Evolutionary conservation across 768 basidiomycete genomes (phyloP).

Genomic region (Boletellus sp.): DNA sequence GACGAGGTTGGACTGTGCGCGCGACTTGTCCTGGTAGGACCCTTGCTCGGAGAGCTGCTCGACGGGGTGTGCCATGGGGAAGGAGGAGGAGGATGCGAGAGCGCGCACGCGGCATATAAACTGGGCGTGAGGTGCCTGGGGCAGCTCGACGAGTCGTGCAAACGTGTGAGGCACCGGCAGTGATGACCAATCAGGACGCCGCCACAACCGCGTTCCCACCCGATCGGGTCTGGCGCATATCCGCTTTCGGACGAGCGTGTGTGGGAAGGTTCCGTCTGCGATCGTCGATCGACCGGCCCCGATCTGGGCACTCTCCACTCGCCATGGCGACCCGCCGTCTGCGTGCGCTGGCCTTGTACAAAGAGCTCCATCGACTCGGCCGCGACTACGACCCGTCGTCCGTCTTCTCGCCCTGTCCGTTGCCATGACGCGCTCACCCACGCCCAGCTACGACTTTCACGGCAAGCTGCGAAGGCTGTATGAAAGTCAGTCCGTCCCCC

Average conservation of each 20-base stretch:
- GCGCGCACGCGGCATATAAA: no score
- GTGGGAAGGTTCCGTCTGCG: no score
- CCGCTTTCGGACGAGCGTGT: no score
- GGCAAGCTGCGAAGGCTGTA: conserved; percentile 66
- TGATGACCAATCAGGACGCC: no score
- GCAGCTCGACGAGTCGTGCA: no score
- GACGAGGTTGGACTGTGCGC: conserved; percentile 25
- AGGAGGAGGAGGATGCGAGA: not conserved
- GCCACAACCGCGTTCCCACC: no score
- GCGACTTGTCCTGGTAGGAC: conserved; percentile 28
- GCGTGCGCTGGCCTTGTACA: conserved; percentile 72
- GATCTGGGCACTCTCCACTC: not conserved
- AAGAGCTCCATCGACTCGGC: conserved; percentile 76
- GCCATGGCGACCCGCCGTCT: conserved; percentile 50
- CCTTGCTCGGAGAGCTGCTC: conserved; percentile 29
- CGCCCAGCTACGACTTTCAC: conserved; percentile 70
- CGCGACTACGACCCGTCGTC: conserved; percentile 81
- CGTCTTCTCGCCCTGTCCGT: conserved; percentile 32
- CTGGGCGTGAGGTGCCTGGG: no score
- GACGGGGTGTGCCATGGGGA: conserved; percentile 18
- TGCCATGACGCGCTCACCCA: conserved; percentile 5
- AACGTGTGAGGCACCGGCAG: no score
- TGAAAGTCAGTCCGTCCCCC: conserved; percentile 53
- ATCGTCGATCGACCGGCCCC: not conserved
- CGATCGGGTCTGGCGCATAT: no score